Evolutionary conservation across 1,284 basidiomycete species (phyloP).

Genomic region (Xanthoconium separans): DNA sequence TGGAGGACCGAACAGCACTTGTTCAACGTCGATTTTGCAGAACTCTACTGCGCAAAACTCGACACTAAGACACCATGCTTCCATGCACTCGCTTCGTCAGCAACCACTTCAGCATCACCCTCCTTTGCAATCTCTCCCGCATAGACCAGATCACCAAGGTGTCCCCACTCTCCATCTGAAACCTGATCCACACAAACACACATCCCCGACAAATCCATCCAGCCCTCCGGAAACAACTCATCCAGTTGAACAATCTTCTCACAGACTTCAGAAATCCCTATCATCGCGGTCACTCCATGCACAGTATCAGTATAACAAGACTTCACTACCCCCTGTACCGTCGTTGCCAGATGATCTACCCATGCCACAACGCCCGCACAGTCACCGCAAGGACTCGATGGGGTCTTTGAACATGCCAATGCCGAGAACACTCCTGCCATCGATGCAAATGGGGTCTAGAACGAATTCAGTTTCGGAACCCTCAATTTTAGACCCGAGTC

Average conservation of each 20-base stretch:
- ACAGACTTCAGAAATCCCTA: conserved; percentile 52
- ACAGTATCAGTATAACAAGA: conserved; percentile 45
- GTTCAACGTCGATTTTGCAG: conserved; percentile 22
- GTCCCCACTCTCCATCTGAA: conserved; percentile 4
- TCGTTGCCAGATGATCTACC: conserved; percentile 39
- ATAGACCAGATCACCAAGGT: conserved; percentile 11
- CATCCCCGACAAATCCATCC: conserved; percentile 4
- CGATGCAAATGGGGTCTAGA: conserved; percentile 53
- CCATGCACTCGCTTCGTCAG: conserved; percentile 29
- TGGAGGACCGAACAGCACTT: conserved; percentile 7
- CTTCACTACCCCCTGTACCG: conserved; percentile 48
- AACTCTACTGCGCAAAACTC: conserved; percentile 7
- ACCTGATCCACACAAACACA: conserved; percentile 8
- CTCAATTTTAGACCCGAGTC: conserved; percentile 68
- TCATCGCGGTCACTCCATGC: conserved; percentile 61
- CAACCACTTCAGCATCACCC: conserved; percentile 32
- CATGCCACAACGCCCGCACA: conserved; percentile 32
- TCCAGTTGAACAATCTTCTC: conserved; percentile 33
- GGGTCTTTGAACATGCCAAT: conserved; percentile 41
- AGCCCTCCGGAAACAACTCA: conserved; percentile 10
- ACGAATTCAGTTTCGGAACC: conserved; percentile 48
- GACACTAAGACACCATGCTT: conserved; percentile 23
- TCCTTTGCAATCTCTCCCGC: conserved; percentile 25
- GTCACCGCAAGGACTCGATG: conserved; percentile 21
- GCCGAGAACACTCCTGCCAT: conserved; percentile 60